These are phyloP conservation scores for Cyclocybe aegerita DNA, from an alignment of 768 basidiomycete species.

Conservation along the genomic window DNA sequence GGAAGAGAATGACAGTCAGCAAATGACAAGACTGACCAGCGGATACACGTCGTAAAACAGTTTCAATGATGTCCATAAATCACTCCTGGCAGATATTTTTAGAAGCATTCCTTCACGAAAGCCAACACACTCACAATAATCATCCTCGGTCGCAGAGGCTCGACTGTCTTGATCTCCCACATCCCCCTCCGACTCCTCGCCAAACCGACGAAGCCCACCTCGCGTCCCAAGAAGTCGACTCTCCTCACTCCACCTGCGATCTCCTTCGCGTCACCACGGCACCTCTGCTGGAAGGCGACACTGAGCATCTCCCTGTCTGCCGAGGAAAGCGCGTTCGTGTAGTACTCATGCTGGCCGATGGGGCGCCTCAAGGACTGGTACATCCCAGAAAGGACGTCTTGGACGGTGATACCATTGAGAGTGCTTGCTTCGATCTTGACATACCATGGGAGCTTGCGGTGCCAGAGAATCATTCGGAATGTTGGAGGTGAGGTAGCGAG, in stretches of 20 bases:
- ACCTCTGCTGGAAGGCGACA: constrained; percentile 37
- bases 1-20: too few species aligned
- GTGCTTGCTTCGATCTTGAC: constrained; percentile 43
- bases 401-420: constrained; percentile 45
- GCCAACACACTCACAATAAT: constrained; percentile 9
- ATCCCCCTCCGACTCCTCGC: constrained; percentile 24
- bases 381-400: constrained; percentile 46
- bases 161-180: constrained; percentile 30
- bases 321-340: constrained; percentile 41
- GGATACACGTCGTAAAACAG: too few species aligned
- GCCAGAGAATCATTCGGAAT: constrained; percentile 45
- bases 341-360: constrained; percentile 44
- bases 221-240: constrained; percentile 51
- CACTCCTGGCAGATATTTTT: too few species aligned
- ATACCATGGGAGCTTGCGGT: constrained; percentile 51
- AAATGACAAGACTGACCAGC: too few species aligned
- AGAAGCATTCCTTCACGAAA: too few species aligned
- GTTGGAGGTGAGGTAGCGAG: constrained; percentile 48
- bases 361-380: constrained; percentile 33
- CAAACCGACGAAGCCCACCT: constrained; percentile 35
- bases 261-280: constrained; percentile 27
- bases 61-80: too few species aligned
- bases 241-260: constrained; percentile 38
- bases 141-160: constrained; percentile 9
- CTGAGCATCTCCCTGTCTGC: constrained; percentile 40